Percentiles rank a stretch among this genome's conserved stretches.
phyloP scores from a whole-genome alignment of 2,329 filamentous ascomycete species.

The Monosporascus sp. region DNA sequence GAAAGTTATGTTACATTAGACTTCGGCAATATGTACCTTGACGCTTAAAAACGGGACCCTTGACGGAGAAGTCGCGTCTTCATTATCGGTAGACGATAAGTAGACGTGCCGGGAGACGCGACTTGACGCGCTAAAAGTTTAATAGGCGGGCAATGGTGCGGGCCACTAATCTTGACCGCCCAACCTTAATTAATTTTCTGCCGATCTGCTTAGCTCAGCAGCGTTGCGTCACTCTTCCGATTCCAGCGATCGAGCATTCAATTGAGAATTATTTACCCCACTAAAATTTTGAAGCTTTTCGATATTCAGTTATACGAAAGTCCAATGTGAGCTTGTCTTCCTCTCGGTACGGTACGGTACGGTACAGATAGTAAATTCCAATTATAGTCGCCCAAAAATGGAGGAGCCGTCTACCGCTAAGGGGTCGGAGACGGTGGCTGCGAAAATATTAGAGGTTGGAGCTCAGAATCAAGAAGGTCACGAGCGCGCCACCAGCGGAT shows the following conservation, averaged over 20 bases:
- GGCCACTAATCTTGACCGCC: background rate
- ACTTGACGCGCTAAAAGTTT: slow-evolving; percentile 1
- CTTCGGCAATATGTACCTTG: background rate
- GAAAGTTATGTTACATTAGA: background rate
- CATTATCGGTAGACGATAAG: background rate
- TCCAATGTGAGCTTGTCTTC: too few species aligned
- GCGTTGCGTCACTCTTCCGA: background rate
- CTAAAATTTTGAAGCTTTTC: background rate
- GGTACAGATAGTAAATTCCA: background rate
- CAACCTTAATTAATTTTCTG: background rate
- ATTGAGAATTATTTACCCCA: slow-evolving; percentile 1
- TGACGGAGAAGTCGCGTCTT: background rate
- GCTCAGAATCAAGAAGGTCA: slow-evolving; percentile 5
- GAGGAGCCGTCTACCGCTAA: background rate
- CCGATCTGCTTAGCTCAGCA: background rate
- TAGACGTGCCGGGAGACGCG: background rate
- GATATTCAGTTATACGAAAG: too few species aligned
- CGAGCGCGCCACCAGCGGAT: background rate
- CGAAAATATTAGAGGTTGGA: slow-evolving; percentile 7
- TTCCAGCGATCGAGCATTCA: too few species aligned
- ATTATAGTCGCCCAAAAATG: background rate
- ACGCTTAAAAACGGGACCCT: too few species aligned
- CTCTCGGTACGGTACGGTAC: too few species aligned
- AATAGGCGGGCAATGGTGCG: background rate
- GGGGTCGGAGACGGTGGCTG: slow-evolving; percentile 2